Base-by-base conservation (phyloP, 805 yeast species). In the Saccharomyces kudriavzevii region DNA sequence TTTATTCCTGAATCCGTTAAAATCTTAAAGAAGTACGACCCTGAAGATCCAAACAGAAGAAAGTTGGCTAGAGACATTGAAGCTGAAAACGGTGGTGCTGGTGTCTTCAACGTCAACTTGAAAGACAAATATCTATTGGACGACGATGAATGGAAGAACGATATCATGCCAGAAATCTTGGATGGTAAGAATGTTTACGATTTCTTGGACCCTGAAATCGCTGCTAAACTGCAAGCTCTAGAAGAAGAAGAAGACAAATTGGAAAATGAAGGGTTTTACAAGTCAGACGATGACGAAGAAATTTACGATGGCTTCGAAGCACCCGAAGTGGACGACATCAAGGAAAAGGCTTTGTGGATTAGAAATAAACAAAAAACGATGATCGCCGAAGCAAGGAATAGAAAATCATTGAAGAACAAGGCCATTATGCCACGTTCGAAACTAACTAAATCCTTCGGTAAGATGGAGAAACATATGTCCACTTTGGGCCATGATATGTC, bases 131-230 rank as follows among this genome's bases (percentile, higher is more conserved):
- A 95, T 73, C 62, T 94, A 57, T 77, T 94, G 62, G 99, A 92
- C 62, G 92, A 94, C 69, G 98, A 92, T 51, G 95, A 89, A 59
- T 94, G 99, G 99, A 92, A 92, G 80, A 83, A 89, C 61, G 99
- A 94, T 72, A 80, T 86, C 58, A 89, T 94, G 89, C 99, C 99
- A 27, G 99, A 94, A 77, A 80, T 94, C 52, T 76, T 94, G 69
- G 90, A 94, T 67, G 99, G 99, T 74, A 87, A 83, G 76, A 94
- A 94, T 69, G 97, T 94, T 54, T 92, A 90, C 74, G 99, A 94
- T 74, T 94, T 87, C 85, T 79, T 94, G 70, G 99, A 94, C 67
- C 89, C 96, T 46, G 99, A 94, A 62, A 94, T 94, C 68, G 87
- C 90, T 49, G 86, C 89, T 60, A 94, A 94, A 75, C 80, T 94